Evolutionary conservation across 164 flowering plant genomes (phyloP).

Genomic region (Malania oleifera): DNA sequence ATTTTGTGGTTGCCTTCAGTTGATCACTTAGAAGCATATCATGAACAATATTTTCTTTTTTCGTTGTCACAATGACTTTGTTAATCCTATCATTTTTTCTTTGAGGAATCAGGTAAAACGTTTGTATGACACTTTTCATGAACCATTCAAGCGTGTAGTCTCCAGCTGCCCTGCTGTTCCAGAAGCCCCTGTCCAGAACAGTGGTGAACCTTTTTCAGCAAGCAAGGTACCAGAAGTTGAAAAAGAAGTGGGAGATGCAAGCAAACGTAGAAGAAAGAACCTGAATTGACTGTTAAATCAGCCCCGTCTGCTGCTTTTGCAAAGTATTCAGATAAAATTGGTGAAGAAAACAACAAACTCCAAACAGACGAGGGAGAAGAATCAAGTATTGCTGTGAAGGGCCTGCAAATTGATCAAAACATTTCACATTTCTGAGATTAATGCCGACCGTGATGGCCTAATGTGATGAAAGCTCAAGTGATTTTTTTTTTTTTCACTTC

Average conservation of each 20-base stretch:
- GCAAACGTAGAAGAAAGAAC: conserved; percentile 43
- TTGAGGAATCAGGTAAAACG: conserved; percentile 65
- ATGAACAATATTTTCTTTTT: background rate
- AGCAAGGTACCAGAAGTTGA: conserved; percentile 36
- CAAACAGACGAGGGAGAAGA: conserved; percentile 23
- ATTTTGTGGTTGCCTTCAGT: background rate
- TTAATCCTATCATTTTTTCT: background rate
- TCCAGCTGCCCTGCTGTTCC: conserved; percentile 34
- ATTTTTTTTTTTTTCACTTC: too few species aligned
- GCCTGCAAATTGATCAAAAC: background rate
- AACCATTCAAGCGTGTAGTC: conserved; percentile 79
- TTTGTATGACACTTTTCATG: conserved; percentile 85
- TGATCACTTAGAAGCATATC: background rate
- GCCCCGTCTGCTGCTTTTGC: conserved; percentile 74
- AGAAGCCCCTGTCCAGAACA: conserved; percentile 30
- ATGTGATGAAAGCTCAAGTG: background rate
- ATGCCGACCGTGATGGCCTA: background rate
- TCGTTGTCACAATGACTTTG: background rate
- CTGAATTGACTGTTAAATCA: conserved; percentile 52
- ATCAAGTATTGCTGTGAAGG: conserved; percentile 10
- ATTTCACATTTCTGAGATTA: background rate
- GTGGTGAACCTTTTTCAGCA: conserved; percentile 19
- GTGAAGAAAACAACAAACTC: conserved; percentile 26
- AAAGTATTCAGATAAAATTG: conserved; percentile 54
- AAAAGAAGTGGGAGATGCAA: conserved; percentile 26